A percentile compares a stretch with the other conserved stretches of the same genome.
Evolutionary conservation across 805 yeast species (phyloP).

Genomic region (Metschnikowia kofuensis): DNA sequence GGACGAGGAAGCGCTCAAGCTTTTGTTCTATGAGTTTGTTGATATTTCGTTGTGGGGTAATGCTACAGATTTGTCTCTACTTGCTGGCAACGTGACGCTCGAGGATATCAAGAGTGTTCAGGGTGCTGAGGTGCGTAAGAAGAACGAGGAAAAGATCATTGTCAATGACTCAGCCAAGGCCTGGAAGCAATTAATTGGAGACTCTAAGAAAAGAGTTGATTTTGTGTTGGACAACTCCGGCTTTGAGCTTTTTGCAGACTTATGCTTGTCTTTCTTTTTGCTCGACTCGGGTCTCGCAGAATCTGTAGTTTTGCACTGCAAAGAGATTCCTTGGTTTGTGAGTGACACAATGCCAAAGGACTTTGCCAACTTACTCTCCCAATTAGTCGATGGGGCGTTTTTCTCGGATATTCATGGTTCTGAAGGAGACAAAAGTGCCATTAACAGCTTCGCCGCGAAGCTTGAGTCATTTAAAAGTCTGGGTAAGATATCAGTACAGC

Average conservation of each 20-base stretch:
- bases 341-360: constrained; percentile 92
- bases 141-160: constrained; percentile 74
- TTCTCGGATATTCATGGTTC: constrained; percentile 42
- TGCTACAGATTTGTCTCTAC: constrained; percentile 88
- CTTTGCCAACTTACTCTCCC: constrained; percentile 54
- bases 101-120: constrained; percentile 91
- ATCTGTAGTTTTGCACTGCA: constrained; percentile 77
- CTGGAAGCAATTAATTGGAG: constrained; percentile 49
- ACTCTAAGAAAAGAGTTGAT: constrained; percentile 56
- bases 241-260: constrained; percentile 89
- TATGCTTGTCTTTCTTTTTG: constrained; percentile 42
- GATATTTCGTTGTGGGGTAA: constrained; percentile 97
- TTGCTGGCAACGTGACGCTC: constrained; percentile 76
- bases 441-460: constrained; percentile 21
- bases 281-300: constrained; percentile 66
- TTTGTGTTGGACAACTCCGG: constrained; percentile 92
- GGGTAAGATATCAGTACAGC: constrained; percentile 28
- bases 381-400: constrained; percentile 49
- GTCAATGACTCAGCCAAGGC: constrained; percentile 70
- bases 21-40: constrained; percentile 76
- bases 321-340: constrained; percentile 95
- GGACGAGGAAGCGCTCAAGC: constrained; percentile 43
- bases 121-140: constrained; percentile 82
- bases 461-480: constrained; percentile 20
- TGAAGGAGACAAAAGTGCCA: constrained; percentile 20